These are phyloP conservation scores for Dorcoceras hygrometricum DNA, from an alignment of 257 asterid species.

Conservation along the genomic window DNA sequence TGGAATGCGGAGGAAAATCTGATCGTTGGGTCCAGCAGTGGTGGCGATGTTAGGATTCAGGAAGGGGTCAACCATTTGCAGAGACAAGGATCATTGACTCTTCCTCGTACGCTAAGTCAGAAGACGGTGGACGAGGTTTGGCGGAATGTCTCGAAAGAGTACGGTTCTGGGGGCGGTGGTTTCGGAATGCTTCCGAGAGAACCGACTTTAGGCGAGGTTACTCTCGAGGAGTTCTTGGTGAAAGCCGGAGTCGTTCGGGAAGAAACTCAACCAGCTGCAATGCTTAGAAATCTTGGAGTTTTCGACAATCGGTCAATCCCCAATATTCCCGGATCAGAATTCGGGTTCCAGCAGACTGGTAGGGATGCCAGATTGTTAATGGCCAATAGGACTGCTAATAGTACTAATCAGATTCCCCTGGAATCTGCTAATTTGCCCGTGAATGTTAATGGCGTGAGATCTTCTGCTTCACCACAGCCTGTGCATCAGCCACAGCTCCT, in stretches of 20 bases:
- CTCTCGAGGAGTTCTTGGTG: slow-evolving; percentile 84
- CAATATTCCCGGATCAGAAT: slow-evolving; percentile 39
- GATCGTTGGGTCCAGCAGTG: slow-evolving; percentile 32
- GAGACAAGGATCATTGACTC: slow-evolving; percentile 82
- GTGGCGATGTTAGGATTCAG: slow-evolving; percentile 27
- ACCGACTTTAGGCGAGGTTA: slow-evolving; percentile 75
- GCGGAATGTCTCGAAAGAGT: slow-evolving; percentile 68
- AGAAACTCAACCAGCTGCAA: slow-evolving; percentile 54
- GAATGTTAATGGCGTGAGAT: slow-evolving; percentile 55
- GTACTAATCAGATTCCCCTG: slow-evolving; percentile 36
- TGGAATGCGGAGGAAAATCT: slow-evolving; percentile 96
- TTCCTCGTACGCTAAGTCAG: slow-evolving; percentile 87
- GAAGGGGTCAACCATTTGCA: slow-evolving; percentile 56
- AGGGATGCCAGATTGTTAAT: slow-evolving; percentile 7
- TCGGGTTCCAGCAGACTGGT: slow-evolving; percentile 43
- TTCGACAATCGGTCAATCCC: slow-evolving; percentile 37
- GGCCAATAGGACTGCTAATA: slow-evolving; percentile 34
- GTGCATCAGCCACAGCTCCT: slow-evolving; percentile 37
- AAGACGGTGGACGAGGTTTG: slow-evolving; percentile 98
- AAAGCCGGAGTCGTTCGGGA: slow-evolving; percentile 88
- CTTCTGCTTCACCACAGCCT: slow-evolving; percentile 37
- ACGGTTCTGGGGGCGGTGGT: slow-evolving; percentile 30
- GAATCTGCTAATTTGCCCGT: slow-evolving; percentile 47
- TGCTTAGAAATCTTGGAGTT: slow-evolving; percentile 36
- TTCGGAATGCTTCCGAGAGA: slow-evolving; percentile 57